Conservation (phyloP, 1,139 yeast species). For the Yamadazyma mexicana region DNA sequence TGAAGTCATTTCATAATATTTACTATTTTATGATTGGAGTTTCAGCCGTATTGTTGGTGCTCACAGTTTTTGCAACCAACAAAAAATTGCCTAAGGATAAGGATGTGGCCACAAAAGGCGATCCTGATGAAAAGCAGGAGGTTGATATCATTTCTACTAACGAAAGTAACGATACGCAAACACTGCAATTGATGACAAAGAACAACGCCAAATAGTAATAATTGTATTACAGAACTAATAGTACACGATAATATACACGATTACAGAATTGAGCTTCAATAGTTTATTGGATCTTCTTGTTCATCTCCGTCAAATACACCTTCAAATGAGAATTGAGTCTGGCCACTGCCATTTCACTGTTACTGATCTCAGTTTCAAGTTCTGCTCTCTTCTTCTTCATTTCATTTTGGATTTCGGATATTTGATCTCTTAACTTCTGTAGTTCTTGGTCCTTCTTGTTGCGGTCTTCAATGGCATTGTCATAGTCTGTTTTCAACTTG, state of each 20-base stretch:
- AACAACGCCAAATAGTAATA: not conserved
- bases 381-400: conserved; percentile 43
- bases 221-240: not conserved
- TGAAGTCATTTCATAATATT: conserved; percentile 40
- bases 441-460: conserved; percentile 53
- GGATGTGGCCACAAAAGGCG: conserved; percentile 22
- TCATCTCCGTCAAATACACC: conserved; percentile 18
- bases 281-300: conserved; percentile 10
- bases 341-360: conserved; percentile 54
- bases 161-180: not conserved
- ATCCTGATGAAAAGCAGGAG: not conserved
- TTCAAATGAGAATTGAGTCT: conserved; percentile 31
- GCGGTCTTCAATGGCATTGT: conserved; percentile 50
- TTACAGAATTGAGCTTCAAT: too few relatives aligned
- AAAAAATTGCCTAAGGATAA: conserved; percentile 36
- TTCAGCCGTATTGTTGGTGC: conserved; percentile 28
- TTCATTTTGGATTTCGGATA: conserved; percentile 48
- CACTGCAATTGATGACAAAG: not conserved
- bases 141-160: not conserved
- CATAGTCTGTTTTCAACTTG: conserved; percentile 47
- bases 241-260: conserved; percentile 3
- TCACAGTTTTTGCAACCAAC: conserved; percentile 36
- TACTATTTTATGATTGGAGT: conserved; percentile 42
- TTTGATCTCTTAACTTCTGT: conserved; percentile 46
- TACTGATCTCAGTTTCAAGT: conserved; percentile 55